These are phyloP conservation scores for Podaxis rugospora DNA, from an alignment of 768 basidiomycete genomes.

Conservation along the genomic window DNA sequence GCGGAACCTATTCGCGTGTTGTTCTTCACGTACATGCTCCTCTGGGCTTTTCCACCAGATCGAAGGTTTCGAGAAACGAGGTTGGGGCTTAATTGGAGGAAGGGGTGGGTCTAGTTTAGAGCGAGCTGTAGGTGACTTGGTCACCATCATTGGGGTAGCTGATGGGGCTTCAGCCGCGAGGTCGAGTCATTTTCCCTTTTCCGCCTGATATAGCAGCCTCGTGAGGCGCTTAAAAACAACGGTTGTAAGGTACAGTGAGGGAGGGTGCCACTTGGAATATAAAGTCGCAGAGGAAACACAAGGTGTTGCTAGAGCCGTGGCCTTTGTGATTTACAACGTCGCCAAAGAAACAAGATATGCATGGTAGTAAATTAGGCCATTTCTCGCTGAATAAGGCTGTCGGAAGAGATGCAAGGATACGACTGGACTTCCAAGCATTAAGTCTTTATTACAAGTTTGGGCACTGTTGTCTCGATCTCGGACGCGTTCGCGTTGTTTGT, in stretches of 20 bases:
- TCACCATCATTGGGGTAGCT: not conserved
- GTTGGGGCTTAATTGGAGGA: not conserved
- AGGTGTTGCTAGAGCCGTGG: not conserved
- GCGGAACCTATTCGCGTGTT: not conserved
- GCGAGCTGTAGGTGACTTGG: not conserved
- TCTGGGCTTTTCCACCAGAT: conserved; percentile 7
- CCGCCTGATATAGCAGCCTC: not conserved
- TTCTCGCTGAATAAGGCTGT: not conserved
- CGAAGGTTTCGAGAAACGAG: not conserved
- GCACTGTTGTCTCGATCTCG: not conserved
- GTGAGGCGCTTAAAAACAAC: not conserved
- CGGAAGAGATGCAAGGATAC: not conserved
- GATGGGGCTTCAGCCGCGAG: not conserved
- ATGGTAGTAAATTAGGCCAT: not conserved
- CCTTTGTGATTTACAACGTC: not conserved
- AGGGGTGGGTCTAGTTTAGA: conserved; percentile 4
- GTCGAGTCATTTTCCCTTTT: conserved; percentile 7
- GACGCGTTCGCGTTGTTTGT: conserved; percentile 4
- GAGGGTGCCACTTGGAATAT: not conserved
- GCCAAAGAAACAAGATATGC: not conserved
- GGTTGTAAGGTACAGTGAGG: not conserved
- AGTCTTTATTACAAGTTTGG: conserved; percentile 6
- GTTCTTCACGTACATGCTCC: conserved; percentile 7
- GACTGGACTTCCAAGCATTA: not conserved
- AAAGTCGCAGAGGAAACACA: conserved; percentile 1